Conservation (phyloP, 2,329 filamentous ascomycete genomes). For the Trichoderma cornu-damae region DNA sequence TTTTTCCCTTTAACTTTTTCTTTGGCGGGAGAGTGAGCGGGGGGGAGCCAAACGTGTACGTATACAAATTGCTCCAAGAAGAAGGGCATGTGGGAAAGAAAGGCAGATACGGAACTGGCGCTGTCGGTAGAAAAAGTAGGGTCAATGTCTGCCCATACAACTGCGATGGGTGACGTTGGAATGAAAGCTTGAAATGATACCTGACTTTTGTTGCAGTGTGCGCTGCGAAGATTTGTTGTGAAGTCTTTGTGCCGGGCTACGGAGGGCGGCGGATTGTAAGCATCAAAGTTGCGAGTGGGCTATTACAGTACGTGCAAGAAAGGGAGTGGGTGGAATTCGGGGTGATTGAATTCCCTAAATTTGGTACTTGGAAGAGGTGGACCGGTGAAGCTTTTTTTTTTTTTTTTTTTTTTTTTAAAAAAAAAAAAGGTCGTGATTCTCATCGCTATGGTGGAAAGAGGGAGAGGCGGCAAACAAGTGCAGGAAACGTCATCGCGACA, state of each 20-base stretch:
- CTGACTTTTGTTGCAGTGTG: neutral
- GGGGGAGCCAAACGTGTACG: neutral
- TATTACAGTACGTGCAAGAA: too few species aligned
- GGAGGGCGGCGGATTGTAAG: neutral
- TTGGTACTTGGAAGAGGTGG: too few species aligned
- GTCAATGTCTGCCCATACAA: constrained; percentile 10
- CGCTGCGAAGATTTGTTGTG: neutral
- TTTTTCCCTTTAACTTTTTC: neutral
- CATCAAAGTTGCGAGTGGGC: too few species aligned
- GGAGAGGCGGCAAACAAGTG: neutral
- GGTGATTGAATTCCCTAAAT: neutral
- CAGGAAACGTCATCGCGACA: neutral
- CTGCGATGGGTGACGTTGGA: constrained; percentile 14
- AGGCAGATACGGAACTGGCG: neutral
- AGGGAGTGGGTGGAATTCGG: neutral
- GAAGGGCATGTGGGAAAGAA: neutral
- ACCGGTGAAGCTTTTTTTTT: too few species aligned
- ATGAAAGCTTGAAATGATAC: constrained; percentile 19
- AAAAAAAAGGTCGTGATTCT: too few species aligned
- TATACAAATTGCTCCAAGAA: neutral
- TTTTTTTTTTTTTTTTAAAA: too few species aligned
- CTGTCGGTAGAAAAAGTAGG: constrained; percentile 16
- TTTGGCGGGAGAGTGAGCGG: neutral
- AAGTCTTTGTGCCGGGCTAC: neutral
- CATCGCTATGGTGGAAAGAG: too few species aligned